These are phyloP conservation scores for Helichrysum umbraculigerum DNA, from an alignment of 129 eudicot genomes.

Conservation along the genomic window DNA sequence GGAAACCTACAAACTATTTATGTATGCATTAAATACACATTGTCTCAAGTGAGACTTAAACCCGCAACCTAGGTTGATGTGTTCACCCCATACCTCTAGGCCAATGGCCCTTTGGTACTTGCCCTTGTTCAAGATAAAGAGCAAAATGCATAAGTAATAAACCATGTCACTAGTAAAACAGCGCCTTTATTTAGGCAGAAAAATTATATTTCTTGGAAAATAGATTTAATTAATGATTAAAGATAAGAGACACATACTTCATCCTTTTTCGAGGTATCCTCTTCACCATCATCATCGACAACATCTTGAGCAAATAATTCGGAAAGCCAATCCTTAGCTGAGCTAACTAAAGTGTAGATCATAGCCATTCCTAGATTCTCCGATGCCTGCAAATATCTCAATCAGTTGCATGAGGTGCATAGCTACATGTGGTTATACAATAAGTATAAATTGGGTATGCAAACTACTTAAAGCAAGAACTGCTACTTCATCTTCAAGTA, in stretches of 20 bases:
- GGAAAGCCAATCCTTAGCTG: constrained; percentile 96
- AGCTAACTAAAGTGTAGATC: constrained; percentile 84
- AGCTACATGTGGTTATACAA: not conserved
- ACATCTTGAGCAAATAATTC: constrained; percentile 78
- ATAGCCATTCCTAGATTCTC: constrained; percentile 99
- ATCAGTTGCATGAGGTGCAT: constrained; percentile 15
- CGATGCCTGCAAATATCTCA: constrained; percentile 52
- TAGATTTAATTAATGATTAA: not conserved
- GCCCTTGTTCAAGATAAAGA: not conserved
- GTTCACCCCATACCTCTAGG: not conserved
- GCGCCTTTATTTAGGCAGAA: not conserved
- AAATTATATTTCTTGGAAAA: too few species aligned
- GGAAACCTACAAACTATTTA: not conserved
- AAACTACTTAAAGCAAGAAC: constrained; percentile 6
- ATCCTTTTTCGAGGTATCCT: constrained; percentile 58
- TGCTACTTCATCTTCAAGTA: constrained; percentile 9
- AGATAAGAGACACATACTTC: constrained; percentile 46
- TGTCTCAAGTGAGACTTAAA: not conserved
- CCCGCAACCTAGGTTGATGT: not conserved
- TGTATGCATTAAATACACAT: not conserved
- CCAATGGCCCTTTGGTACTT: not conserved
- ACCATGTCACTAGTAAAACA: not conserved
- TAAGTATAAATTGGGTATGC: not conserved
- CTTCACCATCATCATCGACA: constrained; percentile 52
- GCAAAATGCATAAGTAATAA: constrained; percentile 12